phyloP scores from a whole-genome alignment of 345 rosid genomes.

The Heritiera fomes region DNA sequence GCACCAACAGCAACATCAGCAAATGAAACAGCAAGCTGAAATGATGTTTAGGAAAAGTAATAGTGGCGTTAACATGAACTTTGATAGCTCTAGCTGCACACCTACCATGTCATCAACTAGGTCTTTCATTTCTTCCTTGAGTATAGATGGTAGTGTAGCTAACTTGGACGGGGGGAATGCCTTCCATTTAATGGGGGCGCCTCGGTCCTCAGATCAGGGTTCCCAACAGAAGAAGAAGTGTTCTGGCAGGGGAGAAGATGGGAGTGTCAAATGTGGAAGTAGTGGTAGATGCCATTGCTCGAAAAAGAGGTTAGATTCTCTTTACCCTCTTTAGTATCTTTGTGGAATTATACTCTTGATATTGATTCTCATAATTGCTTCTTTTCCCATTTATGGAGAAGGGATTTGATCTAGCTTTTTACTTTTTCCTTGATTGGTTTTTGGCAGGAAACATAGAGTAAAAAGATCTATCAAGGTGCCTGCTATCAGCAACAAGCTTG shows the following conservation, averaged over 20 bases:
- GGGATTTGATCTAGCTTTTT: background rate
- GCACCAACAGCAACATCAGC: slow-evolving; percentile 42
- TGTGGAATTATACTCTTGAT: background rate
- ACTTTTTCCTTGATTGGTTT: slow-evolving; percentile 18
- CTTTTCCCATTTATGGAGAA: background rate
- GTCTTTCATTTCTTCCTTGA: slow-evolving; percentile 74
- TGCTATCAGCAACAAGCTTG: slow-evolving; percentile 78
- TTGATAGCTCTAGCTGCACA: slow-evolving; percentile 75
- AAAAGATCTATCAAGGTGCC: slow-evolving; percentile 82
- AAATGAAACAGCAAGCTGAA: slow-evolving; percentile 73
- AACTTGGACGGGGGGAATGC: slow-evolving; percentile 51
- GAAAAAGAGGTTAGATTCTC: slow-evolving; percentile 62
- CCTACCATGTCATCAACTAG: slow-evolving; percentile 74
- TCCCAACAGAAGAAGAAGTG: slow-evolving; percentile 72
- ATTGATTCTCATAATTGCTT: background rate
- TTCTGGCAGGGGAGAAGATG: slow-evolving; percentile 64
- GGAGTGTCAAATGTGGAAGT: slow-evolving; percentile 69
- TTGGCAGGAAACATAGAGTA: slow-evolving; percentile 67
- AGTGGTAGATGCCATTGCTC: slow-evolving; percentile 76
- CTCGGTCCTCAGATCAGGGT: slow-evolving; percentile 63
- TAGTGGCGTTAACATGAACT: slow-evolving; percentile 61
- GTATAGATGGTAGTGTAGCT: slow-evolving; percentile 75
- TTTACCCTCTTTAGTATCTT: background rate
- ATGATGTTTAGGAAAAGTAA: slow-evolving; percentile 63
- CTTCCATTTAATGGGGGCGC: slow-evolving; percentile 56